Conservation (phyloP, 805 yeast species). For the Lipomyces oligophaga region DNA sequence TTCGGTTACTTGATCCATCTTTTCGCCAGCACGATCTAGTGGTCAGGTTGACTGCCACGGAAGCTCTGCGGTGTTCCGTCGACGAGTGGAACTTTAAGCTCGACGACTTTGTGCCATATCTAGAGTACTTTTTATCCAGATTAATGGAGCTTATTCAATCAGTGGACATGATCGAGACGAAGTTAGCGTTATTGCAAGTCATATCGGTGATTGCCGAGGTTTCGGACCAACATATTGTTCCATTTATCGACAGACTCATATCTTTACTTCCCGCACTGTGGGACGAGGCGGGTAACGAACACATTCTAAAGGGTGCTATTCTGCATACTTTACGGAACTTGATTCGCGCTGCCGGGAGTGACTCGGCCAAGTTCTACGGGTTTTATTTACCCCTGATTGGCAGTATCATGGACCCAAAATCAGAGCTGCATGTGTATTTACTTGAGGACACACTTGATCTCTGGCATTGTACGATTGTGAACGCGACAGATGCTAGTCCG, state of each 20-base stretch:
- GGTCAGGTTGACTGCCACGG: constrained; percentile 71
- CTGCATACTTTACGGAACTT: constrained; percentile 38
- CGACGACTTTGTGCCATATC: constrained; percentile 60
- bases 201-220: constrained; percentile 51
- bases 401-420: constrained; percentile 57
- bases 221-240: constrained; percentile 33
- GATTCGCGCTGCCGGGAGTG: constrained; percentile 32
- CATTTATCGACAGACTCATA: constrained; percentile 35
- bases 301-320: constrained; percentile 39
- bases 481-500: constrained; percentile 48
- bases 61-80: constrained; percentile 61
- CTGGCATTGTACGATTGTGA: constrained; percentile 60
- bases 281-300: constrained; percentile 52
- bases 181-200: constrained; percentile 66
- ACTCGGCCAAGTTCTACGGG: constrained; percentile 20
- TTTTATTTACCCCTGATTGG: constrained; percentile 58
- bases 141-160: constrained; percentile 49
- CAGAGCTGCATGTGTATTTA: constrained; percentile 53
- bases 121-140: constrained; percentile 45
- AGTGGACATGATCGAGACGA: constrained; percentile 65
- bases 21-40: constrained; percentile 64
- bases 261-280: constrained; percentile 68
- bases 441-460: constrained; percentile 85
- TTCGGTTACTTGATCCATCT: constrained; percentile 46
- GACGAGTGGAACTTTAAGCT: constrained; percentile 87